These are phyloP conservation scores for Tubosaeta brunneosetosa DNA, from an alignment of 768 basidiomycete genomes.

Conservation along the genomic window DNA sequence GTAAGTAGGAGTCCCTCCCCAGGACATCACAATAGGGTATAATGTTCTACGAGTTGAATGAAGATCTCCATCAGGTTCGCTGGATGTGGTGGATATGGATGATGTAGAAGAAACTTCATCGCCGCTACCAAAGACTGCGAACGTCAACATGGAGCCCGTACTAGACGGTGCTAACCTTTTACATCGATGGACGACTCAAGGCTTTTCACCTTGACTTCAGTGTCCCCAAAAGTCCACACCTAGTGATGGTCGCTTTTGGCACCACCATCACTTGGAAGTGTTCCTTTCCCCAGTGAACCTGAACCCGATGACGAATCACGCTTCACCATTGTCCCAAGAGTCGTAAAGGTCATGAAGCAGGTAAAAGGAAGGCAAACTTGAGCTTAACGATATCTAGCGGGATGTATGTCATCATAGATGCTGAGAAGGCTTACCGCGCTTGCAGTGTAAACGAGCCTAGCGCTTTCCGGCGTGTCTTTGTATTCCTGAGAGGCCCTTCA, in stretches of 20 bases:
- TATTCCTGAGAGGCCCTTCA: constrained; percentile 44
- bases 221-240: constrained; percentile 71
- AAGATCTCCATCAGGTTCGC: too few species aligned
- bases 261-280: constrained; percentile 65
- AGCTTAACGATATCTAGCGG: constrained; percentile 69
- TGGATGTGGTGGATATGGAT: too few species aligned
- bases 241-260: constrained; percentile 70
- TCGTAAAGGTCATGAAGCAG: constrained; percentile 56
- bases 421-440: constrained; percentile 55
- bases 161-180: constrained; percentile 46
- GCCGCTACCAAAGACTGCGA: background rate
- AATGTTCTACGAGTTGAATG: too few species aligned
- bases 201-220: constrained; percentile 66
- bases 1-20: too few species aligned
- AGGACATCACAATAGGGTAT: too few species aligned
- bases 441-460: constrained; percentile 74
- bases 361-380: constrained; percentile 63
- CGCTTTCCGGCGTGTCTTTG: constrained; percentile 62
- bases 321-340: constrained; percentile 67
- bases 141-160: background rate
- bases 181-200: constrained; percentile 60
- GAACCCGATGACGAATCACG: constrained; percentile 66
- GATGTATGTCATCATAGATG: constrained; percentile 3
- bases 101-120: too few species aligned
- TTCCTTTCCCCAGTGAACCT: constrained; percentile 67